Percentiles rank a stretch among this genome's conserved stretches.
phyloP scores from a whole-genome alignment of 768 basidiomycete genomes.

The Psilocybe azurescens region DNA sequence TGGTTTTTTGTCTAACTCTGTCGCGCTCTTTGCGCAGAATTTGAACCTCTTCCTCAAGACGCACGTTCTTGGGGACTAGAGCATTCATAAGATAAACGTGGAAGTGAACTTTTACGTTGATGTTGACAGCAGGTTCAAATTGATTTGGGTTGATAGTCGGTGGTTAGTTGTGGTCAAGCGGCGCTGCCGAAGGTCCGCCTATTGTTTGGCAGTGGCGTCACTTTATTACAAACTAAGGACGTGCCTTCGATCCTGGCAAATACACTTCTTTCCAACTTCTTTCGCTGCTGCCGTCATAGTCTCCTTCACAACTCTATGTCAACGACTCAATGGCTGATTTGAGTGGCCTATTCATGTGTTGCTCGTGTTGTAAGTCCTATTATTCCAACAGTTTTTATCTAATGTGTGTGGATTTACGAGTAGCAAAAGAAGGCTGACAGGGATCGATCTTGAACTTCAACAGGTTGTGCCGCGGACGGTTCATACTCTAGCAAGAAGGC shows the following conservation, averaged over 20 bases:
- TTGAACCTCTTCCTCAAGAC: slow-evolving; percentile 5
- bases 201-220: too few species aligned
- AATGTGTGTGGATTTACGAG: not conserved
- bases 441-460: not conserved
- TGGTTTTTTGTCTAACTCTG: slow-evolving; percentile 1
- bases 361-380: not conserved
- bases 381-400: not conserved
- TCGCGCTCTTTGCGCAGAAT: slow-evolving; percentile 3
- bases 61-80: not conserved
- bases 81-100: not conserved
- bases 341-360: not conserved
- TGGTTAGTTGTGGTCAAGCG: too few species aligned
- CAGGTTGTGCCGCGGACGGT: slow-evolving; percentile 19
- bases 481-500: slow-evolving; percentile 14
- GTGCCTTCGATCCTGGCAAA: too few species aligned
- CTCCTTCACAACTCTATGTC: not conserved
- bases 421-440: not conserved
- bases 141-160: too few species aligned
- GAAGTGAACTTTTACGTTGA: too few species aligned
- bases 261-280: too few species aligned
- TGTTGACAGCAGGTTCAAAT: too few species aligned
- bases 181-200: too few species aligned
- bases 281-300: too few species aligned
- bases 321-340: not conserved
- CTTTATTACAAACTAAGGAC: too few species aligned